These are phyloP conservation scores for Pyrenophora seminiperda DNA, from an alignment of 2,329 filamentous ascomycete genomes.

Conservation along the genomic window DNA sequence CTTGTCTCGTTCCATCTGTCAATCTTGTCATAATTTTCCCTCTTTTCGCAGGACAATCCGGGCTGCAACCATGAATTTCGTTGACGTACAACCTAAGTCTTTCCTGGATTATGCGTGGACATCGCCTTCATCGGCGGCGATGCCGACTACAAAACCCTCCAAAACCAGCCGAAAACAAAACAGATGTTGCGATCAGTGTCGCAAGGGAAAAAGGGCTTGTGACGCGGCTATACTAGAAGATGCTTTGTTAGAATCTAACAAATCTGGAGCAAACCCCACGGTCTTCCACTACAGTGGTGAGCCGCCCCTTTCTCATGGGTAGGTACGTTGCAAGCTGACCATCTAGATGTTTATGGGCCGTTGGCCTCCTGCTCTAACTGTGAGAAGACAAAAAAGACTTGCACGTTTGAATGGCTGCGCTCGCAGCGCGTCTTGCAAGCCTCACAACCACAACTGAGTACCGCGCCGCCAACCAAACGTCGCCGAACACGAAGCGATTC, in stretches of 20 bases:
- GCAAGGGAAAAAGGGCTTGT: constrained; percentile 54
- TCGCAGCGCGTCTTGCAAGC: constrained; percentile 43
- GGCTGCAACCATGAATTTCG: constrained; percentile 42
- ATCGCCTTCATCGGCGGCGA: constrained; percentile 33
- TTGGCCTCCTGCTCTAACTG: constrained; percentile 51
- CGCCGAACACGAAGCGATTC: constrained; percentile 34
- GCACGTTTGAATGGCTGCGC: constrained; percentile 53
- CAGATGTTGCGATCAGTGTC: constrained; percentile 55
- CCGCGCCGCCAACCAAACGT: constrained; percentile 35
- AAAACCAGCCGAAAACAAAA: constrained; percentile 49
- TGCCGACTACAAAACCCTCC: constrained; percentile 32
- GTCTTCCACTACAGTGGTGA: constrained; percentile 46
- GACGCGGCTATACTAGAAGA: constrained; percentile 49
- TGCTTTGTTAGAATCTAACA: constrained; percentile 35
- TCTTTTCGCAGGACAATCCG: constrained; percentile 36
- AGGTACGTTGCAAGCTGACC: constrained; percentile 21
- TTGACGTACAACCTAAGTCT: constrained; percentile 44
- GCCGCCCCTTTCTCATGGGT: constrained; percentile 11
- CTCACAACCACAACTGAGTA: constrained; percentile 24
- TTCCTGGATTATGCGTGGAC: constrained; percentile 48
- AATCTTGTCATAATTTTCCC: constrained; percentile 31
- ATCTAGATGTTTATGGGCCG: constrained; percentile 42
- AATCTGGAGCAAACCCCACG: constrained; percentile 27
- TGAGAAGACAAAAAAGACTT: constrained; percentile 52
- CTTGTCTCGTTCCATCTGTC: constrained; percentile 14